Percentiles rank a stretch among this genome's conserved stretches.
These are phyloP conservation scores for Amanita polypyramis DNA, from an alignment of 768 basidiomycete species.

Conservation along the genomic window DNA sequence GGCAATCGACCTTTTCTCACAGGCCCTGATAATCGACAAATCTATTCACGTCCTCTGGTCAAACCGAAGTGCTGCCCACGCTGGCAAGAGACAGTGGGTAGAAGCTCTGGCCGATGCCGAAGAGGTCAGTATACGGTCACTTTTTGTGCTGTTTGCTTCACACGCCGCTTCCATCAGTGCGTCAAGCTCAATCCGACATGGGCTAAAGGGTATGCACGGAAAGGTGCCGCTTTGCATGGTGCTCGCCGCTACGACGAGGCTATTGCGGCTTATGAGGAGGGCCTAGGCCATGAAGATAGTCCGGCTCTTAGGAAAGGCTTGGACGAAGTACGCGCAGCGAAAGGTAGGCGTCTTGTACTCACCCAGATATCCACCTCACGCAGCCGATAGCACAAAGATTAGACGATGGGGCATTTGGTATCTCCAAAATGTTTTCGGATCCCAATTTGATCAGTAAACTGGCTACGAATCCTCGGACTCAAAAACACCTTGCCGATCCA, in stretches of 20 bases:
- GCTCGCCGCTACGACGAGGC: constrained; percentile 71
- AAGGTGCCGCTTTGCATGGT: constrained; percentile 91
- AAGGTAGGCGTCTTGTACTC: constrained; percentile 45
- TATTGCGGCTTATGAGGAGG: constrained; percentile 72
- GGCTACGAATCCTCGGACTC: constrained; percentile 78
- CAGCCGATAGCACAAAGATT: background rate
- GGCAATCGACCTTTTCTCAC: constrained; percentile 73
- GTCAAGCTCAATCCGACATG: constrained; percentile 71
- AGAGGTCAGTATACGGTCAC: constrained; percentile 42
- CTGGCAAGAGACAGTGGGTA: constrained; percentile 72
- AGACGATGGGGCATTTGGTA: constrained; percentile 40
- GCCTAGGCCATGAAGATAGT: constrained; percentile 74
- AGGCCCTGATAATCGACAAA: constrained; percentile 77
- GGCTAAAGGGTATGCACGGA: constrained; percentile 86
- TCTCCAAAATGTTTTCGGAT: constrained; percentile 75
- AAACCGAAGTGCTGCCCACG: constrained; percentile 84
- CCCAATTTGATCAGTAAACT: constrained; percentile 78
- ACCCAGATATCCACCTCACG: background rate
- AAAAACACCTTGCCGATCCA: constrained; percentile 76
- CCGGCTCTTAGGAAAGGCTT: constrained; percentile 79
- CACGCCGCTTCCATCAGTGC: constrained; percentile 36
- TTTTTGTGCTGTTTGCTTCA: constrained; percentile 1
- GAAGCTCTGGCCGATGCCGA: constrained; percentile 83
- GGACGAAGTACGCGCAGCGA: constrained; percentile 79
- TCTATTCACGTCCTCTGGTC: constrained; percentile 86